Evolutionary conservation across 805 yeast genomes (phyloP).

Genomic region (Debaryomyces hansenii): DNA sequence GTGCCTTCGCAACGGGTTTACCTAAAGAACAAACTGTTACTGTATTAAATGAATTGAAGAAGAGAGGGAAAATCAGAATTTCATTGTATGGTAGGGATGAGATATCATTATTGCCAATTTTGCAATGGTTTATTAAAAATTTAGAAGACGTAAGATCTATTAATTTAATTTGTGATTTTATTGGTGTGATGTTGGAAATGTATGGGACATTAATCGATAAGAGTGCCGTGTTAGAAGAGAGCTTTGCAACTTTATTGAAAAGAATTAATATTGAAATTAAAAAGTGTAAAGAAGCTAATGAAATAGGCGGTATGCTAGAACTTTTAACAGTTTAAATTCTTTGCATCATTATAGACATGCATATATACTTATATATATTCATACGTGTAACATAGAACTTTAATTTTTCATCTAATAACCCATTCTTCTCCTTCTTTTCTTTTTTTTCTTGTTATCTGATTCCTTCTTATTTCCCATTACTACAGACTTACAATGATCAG

Average conservation of each 20-base stretch:
- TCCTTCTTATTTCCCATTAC: constrained; percentile 10
- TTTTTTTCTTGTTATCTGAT: constrained; percentile 7
- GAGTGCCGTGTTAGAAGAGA: constrained; percentile 75
- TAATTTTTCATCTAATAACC: constrained; percentile 10
- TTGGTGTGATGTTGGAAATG: constrained; percentile 68
- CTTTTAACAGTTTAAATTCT: constrained; percentile 55
- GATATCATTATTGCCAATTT: constrained; percentile 76
- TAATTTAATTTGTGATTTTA: constrained; percentile 63
- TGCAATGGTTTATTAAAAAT: constrained; percentile 77
- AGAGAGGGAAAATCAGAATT: constrained; percentile 85
- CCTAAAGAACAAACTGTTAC: constrained; percentile 80
- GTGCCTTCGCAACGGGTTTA: constrained; percentile 77
- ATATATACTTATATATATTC: constrained; percentile 5
- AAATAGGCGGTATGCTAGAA: constrained; percentile 91
- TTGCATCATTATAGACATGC: constrained; percentile 6
- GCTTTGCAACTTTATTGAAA: constrained; percentile 58
- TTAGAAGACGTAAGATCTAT: constrained; percentile 79
- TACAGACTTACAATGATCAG: constrained; percentile 27
- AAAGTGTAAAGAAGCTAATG: constrained; percentile 83
- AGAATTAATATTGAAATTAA: constrained; percentile 68
- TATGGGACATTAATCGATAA: constrained; percentile 73
- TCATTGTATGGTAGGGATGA: constrained; percentile 84
- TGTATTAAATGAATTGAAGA: constrained; percentile 80
- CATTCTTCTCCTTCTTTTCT: constrained; percentile 12
- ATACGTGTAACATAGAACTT: neutral